Conservation (phyloP, 2,329 filamentous ascomycete species). For the Colletotrichum acutatum region DNA sequence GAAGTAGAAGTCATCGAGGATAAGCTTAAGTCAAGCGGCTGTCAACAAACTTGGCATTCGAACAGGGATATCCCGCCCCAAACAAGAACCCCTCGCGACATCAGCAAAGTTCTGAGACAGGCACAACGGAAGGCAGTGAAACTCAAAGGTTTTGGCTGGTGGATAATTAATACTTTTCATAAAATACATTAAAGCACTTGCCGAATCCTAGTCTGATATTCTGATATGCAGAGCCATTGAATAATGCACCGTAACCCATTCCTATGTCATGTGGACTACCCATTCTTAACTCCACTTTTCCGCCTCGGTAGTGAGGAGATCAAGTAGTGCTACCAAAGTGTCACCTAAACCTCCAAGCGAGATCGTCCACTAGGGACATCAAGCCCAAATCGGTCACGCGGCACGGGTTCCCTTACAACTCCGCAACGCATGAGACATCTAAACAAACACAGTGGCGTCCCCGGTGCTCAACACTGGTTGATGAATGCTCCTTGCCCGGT, state of each 20-base stretch:
- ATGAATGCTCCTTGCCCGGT: background rate
- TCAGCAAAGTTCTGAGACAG: slow-evolving; percentile 6
- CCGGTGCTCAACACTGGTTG: background rate
- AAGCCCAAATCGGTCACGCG: background rate
- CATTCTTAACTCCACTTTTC: background rate
- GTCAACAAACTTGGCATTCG: background rate
- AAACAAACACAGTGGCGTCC: background rate
- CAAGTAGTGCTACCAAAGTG: background rate
- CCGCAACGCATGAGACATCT: background rate
- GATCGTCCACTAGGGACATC: background rate
- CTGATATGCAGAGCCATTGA: slow-evolving; percentile 5
- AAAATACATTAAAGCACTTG: slow-evolving; percentile 18
- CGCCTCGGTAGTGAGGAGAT: background rate
- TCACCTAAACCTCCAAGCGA: background rate
- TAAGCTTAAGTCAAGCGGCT: slow-evolving; percentile 24
- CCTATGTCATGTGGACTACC: background rate
- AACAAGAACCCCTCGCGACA: background rate
- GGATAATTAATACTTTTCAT: background rate
- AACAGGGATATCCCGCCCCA: slow-evolving; percentile 1
- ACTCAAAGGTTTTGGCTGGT: slow-evolving; percentile 2
- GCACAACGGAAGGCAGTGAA: background rate
- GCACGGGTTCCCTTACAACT: background rate
- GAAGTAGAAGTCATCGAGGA: too few species aligned
- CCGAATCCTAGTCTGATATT: slow-evolving; percentile 11
- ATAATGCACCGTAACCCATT: slow-evolving; percentile 13